Conservation (phyloP, 73 alveolate genomes). For the Durusdinium trenchii region DNA sequence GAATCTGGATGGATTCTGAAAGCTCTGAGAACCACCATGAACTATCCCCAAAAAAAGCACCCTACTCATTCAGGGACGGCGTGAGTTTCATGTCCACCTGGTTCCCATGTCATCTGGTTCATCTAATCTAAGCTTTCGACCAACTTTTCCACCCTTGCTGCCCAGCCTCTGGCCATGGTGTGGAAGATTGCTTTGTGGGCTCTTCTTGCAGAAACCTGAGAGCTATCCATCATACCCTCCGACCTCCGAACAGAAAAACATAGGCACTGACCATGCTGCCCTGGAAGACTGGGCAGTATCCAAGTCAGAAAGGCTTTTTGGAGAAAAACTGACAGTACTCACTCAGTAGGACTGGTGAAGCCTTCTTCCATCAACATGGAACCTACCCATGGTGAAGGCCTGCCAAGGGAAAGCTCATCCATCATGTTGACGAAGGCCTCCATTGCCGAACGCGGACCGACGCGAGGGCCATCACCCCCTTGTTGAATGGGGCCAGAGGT, state of each 20-base stretch:
- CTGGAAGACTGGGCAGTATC: no score
- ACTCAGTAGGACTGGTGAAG: no score
- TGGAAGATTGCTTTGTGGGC: not conserved
- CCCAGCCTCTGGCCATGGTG: conserved; percentile 46
- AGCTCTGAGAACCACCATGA: not conserved
- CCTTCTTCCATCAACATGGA: no score
- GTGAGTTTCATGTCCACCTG: no score
- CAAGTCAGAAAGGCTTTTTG: no score
- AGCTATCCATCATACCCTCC: no score
- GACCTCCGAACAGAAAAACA: no score
- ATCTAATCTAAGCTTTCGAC: not conserved
- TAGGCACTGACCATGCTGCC: no score
- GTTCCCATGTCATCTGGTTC: no score
- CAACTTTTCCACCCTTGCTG: not conserved
- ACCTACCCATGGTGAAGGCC: no score
- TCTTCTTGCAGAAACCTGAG: conserved; percentile 21
- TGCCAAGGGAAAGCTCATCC: conserved; percentile 40
- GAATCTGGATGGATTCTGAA: not conserved
- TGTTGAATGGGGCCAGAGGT: no score
- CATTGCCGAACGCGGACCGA: not conserved
- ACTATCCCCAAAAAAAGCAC: not conserved
- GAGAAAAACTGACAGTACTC: no score
- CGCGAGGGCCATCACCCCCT: not conserved
- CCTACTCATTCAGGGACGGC: not conserved
- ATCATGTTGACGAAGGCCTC: conserved; percentile 11